phyloP scores from a whole-genome alignment of 192 early-diverging fungal species.

The Backusella australiensis region DNA sequence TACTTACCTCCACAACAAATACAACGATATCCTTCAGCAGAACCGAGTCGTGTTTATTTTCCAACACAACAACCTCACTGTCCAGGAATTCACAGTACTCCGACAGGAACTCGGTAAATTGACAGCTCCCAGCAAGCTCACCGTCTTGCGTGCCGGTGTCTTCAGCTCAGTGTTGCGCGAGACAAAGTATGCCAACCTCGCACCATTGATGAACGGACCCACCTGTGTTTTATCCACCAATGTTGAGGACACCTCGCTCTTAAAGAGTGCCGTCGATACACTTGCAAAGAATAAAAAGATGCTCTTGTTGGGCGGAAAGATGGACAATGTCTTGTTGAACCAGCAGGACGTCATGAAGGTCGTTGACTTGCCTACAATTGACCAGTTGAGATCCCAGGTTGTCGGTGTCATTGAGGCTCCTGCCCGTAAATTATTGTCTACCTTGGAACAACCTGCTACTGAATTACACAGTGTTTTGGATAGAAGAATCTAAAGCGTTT shows the following conservation, averaged over 20 bases:
- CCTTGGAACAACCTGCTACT: conserved; percentile 31
- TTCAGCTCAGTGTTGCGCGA: conserved; percentile 44
- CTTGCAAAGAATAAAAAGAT: conserved; percentile 56
- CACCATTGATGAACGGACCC: conserved; percentile 49
- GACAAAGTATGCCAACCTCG: conserved; percentile 46
- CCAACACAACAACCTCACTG: conserved; percentile 61
- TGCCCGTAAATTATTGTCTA: conserved; percentile 39
- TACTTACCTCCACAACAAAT: conserved; percentile 46
- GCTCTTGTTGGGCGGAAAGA: conserved; percentile 53
- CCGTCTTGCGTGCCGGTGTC: conserved; percentile 45
- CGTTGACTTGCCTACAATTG: conserved; percentile 46
- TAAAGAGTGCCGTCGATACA: conserved; percentile 38
- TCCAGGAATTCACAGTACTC: conserved; percentile 48
- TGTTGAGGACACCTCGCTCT: conserved; percentile 37
- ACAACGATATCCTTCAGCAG: conserved; percentile 38
- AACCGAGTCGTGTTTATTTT: conserved; percentile 54
- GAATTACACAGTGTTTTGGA: conserved; percentile 36
- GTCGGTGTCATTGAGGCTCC: conserved; percentile 46
- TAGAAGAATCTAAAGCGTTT: conserved; percentile 19
- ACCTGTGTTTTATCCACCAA: conserved; percentile 51
- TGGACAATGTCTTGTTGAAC: conserved; percentile 51
- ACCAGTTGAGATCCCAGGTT: conserved; percentile 43
- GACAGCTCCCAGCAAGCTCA: conserved; percentile 32
- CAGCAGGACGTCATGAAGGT: conserved; percentile 47
- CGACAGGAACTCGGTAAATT: conserved; percentile 38